Evolutionary conservation across 140 eudicot genomes (phyloP).

Genomic region (Senecio squalidus): DNA sequence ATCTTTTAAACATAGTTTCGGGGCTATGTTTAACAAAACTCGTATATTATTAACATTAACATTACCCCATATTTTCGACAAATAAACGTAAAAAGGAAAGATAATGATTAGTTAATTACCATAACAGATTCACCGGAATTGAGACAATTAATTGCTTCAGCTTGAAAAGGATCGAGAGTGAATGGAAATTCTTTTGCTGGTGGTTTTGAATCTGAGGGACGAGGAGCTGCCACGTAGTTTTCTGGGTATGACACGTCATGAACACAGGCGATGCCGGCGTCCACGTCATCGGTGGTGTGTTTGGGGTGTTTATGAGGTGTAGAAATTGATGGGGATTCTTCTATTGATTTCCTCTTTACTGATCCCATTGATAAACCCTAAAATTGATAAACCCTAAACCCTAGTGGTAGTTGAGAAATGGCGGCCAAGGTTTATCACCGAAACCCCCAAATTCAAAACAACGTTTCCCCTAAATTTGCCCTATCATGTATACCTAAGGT

Average conservation of each 20-base stretch:
- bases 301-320: conserved; percentile 47
- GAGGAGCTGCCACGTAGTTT: conserved; percentile 41
- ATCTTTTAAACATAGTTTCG: too few relatives aligned
- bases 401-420: background rate
- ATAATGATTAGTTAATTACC: too few relatives aligned
- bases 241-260: conserved; percentile 91
- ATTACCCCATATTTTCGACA: too few relatives aligned
- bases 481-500: too few relatives aligned
- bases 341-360: conserved; percentile 54
- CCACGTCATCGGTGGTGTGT: conserved; percentile 36
- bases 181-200: conserved; percentile 95
- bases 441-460: too few relatives aligned
- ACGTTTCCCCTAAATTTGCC: too few relatives aligned
- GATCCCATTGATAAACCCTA: conserved; percentile 43
- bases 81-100: too few relatives aligned
- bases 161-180: conserved; percentile 80
- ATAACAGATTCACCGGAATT: conserved; percentile 88
- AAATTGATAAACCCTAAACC: background rate
- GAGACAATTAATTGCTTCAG: conserved; percentile 82
- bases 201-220: conserved; percentile 21
- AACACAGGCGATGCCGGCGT: conserved; percentile 59
- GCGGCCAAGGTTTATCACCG: conserved; percentile 9
- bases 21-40: too few relatives aligned
- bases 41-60: too few relatives aligned
- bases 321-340: conserved; percentile 41